These are phyloP conservation scores for Phytophthora vignae DNA, from an alignment of 352 stramenopile genomes.

Conservation along the genomic window DNA sequence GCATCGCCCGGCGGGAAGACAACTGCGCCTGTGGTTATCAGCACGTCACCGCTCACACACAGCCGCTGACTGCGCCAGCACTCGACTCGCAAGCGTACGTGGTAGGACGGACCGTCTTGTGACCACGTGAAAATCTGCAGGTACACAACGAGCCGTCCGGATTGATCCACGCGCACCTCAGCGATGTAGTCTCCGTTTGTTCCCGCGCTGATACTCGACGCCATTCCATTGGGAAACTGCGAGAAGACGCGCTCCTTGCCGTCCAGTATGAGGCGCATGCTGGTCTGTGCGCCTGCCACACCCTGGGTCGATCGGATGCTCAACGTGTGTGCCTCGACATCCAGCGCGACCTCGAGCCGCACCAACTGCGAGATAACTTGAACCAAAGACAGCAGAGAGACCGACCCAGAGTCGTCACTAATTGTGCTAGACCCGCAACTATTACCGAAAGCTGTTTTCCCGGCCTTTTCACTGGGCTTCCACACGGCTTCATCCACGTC, in stretches of 20 bases:
- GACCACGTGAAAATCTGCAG: constrained; percentile 52
- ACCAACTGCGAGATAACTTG: constrained; percentile 49
- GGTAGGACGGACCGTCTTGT: constrained; percentile 32
- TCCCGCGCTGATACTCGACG: constrained; percentile 28
- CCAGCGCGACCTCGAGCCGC: constrained; percentile 43
- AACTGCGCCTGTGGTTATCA: constrained; percentile 31
- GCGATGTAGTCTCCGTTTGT: constrained; percentile 58
- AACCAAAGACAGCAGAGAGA: constrained; percentile 51
- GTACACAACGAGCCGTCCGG: constrained; percentile 48
- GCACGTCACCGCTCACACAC: constrained; percentile 55
- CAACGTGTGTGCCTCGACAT: constrained; percentile 40
- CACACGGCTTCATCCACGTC: constrained; percentile 55
- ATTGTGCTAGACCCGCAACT: constrained; percentile 1
- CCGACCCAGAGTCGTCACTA: not conserved
- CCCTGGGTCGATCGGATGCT: constrained; percentile 36
- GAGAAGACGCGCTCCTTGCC: constrained; percentile 61
- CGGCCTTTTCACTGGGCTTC: constrained; percentile 24
- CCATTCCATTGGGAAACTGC: constrained; percentile 52
- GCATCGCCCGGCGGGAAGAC: constrained; percentile 37
- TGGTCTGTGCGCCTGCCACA: constrained; percentile 11
- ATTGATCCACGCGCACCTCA: constrained; percentile 45
- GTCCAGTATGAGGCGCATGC: constrained; percentile 54
- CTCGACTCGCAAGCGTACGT: constrained; percentile 51
- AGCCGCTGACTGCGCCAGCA: constrained; percentile 54
- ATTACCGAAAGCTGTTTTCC: not conserved